Evolutionary conservation across 805 yeast species (phyloP), one percentile per base, ranked within the genome.

Genomic region (Metschnikowia sp.): DNA sequence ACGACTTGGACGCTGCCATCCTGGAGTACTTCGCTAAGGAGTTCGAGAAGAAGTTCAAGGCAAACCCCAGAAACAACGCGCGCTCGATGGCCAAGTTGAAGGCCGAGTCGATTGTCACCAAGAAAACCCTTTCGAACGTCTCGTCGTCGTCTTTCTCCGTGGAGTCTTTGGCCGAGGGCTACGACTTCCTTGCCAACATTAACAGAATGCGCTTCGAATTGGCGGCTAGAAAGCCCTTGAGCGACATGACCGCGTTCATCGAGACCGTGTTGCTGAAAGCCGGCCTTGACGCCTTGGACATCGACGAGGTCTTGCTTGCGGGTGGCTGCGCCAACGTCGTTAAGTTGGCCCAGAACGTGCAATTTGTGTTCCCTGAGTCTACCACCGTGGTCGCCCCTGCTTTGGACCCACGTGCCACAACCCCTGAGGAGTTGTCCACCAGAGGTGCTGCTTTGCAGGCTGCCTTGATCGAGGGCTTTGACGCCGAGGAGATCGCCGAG

Each of bases 391-490:
- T 83, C 52, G 83, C 97, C 26, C 96, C 98, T 55, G 47, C 59
- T 19, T 62, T 77, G 51, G 92, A 88, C 66, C 58, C 86, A 52
- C 89, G 88, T 70, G 87, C 94, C 48, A 65, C 83, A 52, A 81
- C 88, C 71, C 97, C 99, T 51, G 84, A 88, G 63, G 98, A 94
- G 75, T 77, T 90, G 62, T 76, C 86, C 55, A 84, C 96, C 55
- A 84, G 95, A 63, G 99, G 99, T 72, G 95, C 97, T 49, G 97
- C 98, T 53, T 79, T 92, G 65, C 98, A 94, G 78, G 99, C 97
- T 43, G 82, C 96, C 34, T 76, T 92, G 60, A 74, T 86, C 53
- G 92, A 86, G 61, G 75, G 82, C 49, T 95, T 88, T 60, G 94
- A 85, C 62, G 89, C 80, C 44, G 96, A 87, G 53, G 94, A 89